These are phyloP conservation scores for Euphorbia corollata DNA, from an alignment of 441 rosid species.

Conservation along the genomic window DNA sequence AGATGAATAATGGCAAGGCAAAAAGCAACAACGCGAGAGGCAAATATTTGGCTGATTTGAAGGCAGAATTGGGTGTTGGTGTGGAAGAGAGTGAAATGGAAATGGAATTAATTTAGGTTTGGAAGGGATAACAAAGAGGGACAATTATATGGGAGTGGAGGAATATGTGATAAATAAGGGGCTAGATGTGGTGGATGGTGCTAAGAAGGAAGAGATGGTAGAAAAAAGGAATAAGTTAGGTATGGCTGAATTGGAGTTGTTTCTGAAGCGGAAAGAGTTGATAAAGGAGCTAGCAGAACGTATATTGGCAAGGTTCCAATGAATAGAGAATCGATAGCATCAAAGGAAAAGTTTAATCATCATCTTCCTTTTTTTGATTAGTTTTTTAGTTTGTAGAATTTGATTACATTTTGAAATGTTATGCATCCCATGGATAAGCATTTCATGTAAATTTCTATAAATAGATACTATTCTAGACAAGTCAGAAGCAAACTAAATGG, in stretches of 20 bases:
- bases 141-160: background rate
- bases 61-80: background rate
- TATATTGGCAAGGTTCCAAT: conserved; percentile 21
- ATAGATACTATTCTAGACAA: too few relatives aligned
- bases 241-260: conserved; percentile 32
- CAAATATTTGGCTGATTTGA: background rate
- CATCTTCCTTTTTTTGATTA: too few relatives aligned
- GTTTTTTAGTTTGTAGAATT: background rate
- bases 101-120: background rate
- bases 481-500: too few relatives aligned
- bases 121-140: conserved; percentile 2
- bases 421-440: too few relatives aligned
- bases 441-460: too few relatives aligned
- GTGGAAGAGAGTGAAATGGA: background rate
- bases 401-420: too few relatives aligned
- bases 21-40: conserved; percentile 12
- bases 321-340: background rate
- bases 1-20: conserved; percentile 24
- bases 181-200: background rate
- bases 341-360: background rate
- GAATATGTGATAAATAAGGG: background rate
- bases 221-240: conserved; percentile 32
- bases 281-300: conserved; percentile 28
- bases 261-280: conserved; percentile 24
- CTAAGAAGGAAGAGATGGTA: conserved; percentile 12